phyloP scores from a whole-genome alignment of 352 stramenopile genomes.

The Thraustochytrium sp. region DNA sequence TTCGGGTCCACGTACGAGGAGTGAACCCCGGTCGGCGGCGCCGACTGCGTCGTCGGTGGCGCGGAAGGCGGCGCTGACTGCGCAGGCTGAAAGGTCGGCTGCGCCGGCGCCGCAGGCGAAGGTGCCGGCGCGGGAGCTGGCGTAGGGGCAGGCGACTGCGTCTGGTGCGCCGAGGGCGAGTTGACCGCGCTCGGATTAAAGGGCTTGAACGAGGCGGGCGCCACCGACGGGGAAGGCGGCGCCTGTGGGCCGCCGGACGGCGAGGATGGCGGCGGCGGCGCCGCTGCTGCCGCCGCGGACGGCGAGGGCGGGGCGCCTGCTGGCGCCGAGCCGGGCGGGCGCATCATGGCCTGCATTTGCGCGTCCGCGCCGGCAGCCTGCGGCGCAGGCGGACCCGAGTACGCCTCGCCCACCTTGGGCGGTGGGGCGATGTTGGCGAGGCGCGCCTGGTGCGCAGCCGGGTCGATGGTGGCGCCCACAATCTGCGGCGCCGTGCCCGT shows the following conservation, averaged over 20 bases:
- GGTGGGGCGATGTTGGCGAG: conserved; percentile 25
- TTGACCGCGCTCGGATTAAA: not conserved
- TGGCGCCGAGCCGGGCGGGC: not conserved
- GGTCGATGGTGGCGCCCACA: conserved; percentile 28
- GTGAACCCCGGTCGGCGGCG: not conserved
- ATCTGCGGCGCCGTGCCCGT: conserved; percentile 55
- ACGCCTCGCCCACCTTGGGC: conserved; percentile 15
- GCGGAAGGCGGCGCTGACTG: not conserved
- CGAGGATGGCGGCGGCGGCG: not conserved
- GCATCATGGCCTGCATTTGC: not conserved
- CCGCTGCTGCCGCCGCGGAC: not conserved
- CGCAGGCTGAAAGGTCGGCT: not conserved
- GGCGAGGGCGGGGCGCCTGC: not conserved
- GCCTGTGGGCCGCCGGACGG: not conserved
- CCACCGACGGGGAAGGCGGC: not conserved
- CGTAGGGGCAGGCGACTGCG: not conserved
- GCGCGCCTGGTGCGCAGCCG: not conserved
- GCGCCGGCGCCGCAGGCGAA: not conserved
- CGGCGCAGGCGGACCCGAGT: not conserved
- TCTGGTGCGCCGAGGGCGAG: not conserved
- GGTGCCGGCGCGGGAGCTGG: not conserved
- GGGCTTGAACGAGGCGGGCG: not conserved
- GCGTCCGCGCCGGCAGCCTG: not conserved
- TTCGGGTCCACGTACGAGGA: not conserved
- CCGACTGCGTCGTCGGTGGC: not conserved